phyloP scores from a whole-genome alignment of 441 rosid genomes.

The Sinapis alba region DNA sequence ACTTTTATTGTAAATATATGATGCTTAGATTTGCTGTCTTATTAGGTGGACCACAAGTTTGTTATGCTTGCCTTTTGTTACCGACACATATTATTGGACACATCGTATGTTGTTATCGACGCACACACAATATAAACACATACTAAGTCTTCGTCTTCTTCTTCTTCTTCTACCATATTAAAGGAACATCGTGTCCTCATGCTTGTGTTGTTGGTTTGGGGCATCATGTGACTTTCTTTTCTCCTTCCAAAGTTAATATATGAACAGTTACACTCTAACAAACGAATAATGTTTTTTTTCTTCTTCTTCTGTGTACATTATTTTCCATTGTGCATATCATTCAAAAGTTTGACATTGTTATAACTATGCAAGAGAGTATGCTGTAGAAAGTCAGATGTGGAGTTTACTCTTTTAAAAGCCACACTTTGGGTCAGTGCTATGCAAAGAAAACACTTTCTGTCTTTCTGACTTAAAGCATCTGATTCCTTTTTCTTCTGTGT shows the following conservation, averaged over 20 bases:
- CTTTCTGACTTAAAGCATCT: conserved; percentile 34
- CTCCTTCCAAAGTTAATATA: conserved; percentile 8
- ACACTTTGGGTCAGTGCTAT: conserved; percentile 23
- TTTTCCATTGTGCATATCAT: conserved; percentile 16
- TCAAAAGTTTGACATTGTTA: conserved; percentile 32
- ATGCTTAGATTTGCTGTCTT: conserved; percentile 39
- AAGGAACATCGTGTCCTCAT: conserved; percentile 29
- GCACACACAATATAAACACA: conserved; percentile 21
- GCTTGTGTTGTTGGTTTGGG: conserved; percentile 19
- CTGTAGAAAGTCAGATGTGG: conserved; percentile 28
- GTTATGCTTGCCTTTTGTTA: conserved; percentile 36
- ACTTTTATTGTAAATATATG: conserved; percentile 8
- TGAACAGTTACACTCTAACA: conserved; percentile 5
- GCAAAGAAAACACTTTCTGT: conserved; percentile 6
- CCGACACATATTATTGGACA: conserved; percentile 41
- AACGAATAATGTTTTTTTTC: neutral
- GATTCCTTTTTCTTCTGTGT: neutral
- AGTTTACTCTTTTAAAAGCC: conserved; percentile 10
- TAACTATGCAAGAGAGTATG: conserved; percentile 19
- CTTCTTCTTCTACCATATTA: conserved; percentile 14
- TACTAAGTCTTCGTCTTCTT: conserved; percentile 15
- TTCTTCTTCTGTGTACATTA: neutral
- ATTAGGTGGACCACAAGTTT: conserved; percentile 35
- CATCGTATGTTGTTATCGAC: conserved; percentile 33
- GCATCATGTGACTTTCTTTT: conserved; percentile 4